phyloP scores from a whole-genome alignment of 2,329 filamentous ascomycete genomes.

The Arachnopeziza araneosa region DNA sequence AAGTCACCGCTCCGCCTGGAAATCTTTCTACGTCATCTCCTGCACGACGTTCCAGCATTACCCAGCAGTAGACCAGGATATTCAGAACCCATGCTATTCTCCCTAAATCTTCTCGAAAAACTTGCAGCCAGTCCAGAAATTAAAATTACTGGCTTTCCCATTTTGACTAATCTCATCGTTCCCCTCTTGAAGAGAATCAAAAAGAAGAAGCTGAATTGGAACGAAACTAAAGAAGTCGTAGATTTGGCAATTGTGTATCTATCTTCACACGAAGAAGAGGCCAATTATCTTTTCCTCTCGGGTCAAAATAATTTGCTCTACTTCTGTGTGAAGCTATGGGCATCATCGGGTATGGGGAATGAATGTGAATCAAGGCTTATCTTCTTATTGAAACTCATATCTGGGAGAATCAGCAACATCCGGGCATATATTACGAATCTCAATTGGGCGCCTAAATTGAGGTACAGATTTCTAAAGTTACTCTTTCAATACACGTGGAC shows the following conservation, averaged over 20 bases:
- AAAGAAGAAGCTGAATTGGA: slow-evolving; percentile 4
- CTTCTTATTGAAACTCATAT: not conserved
- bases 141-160: slow-evolving; percentile 4
- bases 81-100: slow-evolving; percentile 14
- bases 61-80: slow-evolving; percentile 4
- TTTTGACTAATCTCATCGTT: slow-evolving; percentile 5
- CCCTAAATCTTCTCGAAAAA: slow-evolving; percentile 9
- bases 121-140: slow-evolving; percentile 3
- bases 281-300: not conserved
- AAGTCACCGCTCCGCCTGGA: not conserved
- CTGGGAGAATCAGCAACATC: not conserved
- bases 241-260: not conserved
- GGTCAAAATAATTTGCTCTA: not conserved
- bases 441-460: slow-evolving; percentile 1
- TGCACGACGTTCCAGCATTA: slow-evolving; percentile 3
- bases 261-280: not conserved
- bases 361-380: slow-evolving; percentile 3
- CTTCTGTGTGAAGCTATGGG: slow-evolving; percentile 8
- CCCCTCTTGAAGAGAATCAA: slow-evolving; percentile 6
- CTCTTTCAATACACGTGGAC: slow-evolving; percentile 13
- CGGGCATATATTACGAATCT: not conserved
- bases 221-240: slow-evolving; percentile 5
- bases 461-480: slow-evolving; percentile 12
- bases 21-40: slow-evolving; percentile 8
- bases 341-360: slow-evolving; percentile 1